Conservation (phyloP, 129 eudicot genomes). For the Tagetes patula region DNA sequence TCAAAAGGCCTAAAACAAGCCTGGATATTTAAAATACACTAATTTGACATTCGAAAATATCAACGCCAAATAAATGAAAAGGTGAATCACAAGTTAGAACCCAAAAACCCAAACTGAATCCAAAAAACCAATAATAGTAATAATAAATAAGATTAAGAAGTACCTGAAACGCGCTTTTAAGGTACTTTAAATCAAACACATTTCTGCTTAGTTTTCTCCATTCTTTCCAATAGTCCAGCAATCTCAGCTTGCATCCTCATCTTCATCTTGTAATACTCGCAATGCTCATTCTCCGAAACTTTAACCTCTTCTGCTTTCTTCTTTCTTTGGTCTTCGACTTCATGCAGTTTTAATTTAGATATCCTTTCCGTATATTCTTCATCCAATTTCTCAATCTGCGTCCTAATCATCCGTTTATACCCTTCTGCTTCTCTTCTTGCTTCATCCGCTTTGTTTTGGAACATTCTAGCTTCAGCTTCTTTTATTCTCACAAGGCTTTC, state of each 20-base stretch:
- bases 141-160: neutral
- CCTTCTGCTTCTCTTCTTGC: slow-evolving; percentile 68
- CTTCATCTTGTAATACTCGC: slow-evolving; percentile 74
- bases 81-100: neutral
- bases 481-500: slow-evolving; percentile 69
- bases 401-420: slow-evolving; percentile 51
- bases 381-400: slow-evolving; percentile 58
- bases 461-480: slow-evolving; percentile 80
- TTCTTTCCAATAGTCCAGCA: slow-evolving; percentile 63
- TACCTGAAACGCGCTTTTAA: neutral
- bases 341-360: slow-evolving; percentile 50
- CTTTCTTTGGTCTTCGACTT: slow-evolving; percentile 58
- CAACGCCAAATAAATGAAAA: neutral
- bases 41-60: neutral
- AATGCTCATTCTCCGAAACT: slow-evolving; percentile 53
- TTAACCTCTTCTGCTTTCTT: slow-evolving; percentile 67
- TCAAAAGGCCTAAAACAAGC: neutral
- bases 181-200: slow-evolving; percentile 37
- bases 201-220: slow-evolving; percentile 77
- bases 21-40: neutral
- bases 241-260: slow-evolving; percentile 78
- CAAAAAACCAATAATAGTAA: neutral
- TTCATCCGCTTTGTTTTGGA: slow-evolving; percentile 69
- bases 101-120: neutral
- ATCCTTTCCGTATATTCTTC: slow-evolving; percentile 59